Evolutionary conservation across 805 yeast genomes (phyloP), one percentile per base, ranked within the genome.

Genomic region (Candida takata): DNA sequence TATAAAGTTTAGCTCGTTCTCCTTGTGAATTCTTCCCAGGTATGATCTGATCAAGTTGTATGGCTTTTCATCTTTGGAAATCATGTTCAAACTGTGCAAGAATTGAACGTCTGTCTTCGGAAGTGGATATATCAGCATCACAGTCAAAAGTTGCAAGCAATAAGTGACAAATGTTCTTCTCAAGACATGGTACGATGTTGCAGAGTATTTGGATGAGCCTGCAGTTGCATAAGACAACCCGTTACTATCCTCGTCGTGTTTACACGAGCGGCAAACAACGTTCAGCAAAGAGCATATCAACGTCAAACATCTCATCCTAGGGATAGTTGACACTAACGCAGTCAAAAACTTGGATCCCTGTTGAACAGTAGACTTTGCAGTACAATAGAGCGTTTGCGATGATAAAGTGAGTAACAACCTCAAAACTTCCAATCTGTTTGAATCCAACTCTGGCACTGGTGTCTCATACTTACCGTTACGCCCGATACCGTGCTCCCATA

Each of bases 401-500:
- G 73, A 64, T 6, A 88, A 57, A 0, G 79, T 64, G 7, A 83
- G 48, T 9, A 90, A 37, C 7, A 86, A 60, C 32, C 80, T 63
- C 26, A 90, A 47, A 3, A 84, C 61, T 49, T 84, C 94, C 5
- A 78, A 59, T 47, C 95, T 70, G 51, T 83, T 77, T 18, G 75
- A 54, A 45, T 83, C 88, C 27, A 74, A 50, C 16, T 62, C 60
- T 1, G 70, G 59, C 13, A 52, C 59, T 30, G 63, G 73, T 24
- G 36, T 48, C 25, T 46, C 41, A 45, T 48, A 62, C 36, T 38
- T 32, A 37, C 58, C 61, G 37, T 42, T 47, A 11, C 44, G 34
- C 3, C 85, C 88, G 23, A 87, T 68, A 6, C 95, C 96, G 4
- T 82, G 75, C 47, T 84, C 94, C 95, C 96, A 87, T 2, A 81